These are phyloP conservation scores for Naematelia aurantialba DNA, from an alignment of 768 basidiomycete species.

Conservation along the genomic window DNA sequence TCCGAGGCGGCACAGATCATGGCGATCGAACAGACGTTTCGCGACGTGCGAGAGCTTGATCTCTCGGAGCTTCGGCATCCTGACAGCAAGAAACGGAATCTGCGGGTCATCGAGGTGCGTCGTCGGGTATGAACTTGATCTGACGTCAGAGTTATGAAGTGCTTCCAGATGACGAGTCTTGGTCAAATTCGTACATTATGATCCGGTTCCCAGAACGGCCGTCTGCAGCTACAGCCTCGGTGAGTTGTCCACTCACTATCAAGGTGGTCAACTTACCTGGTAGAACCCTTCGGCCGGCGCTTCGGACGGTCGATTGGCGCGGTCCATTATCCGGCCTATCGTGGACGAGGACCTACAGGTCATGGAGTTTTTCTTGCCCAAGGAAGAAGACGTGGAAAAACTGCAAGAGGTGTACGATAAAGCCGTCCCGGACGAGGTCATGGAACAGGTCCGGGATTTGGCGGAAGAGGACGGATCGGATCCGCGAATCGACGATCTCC, in stretches of 20 bases:
- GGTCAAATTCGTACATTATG: conserved; percentile 34
- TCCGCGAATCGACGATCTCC: conserved; percentile 14
- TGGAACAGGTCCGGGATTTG: conserved; percentile 22
- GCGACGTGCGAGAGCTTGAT: conserved; percentile 20
- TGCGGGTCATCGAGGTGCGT: conserved; percentile 41
- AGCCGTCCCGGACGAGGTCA: conserved; percentile 19
- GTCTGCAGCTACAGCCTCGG: conserved; percentile 30
- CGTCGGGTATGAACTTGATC: not conserved
- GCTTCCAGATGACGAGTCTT: conserved; percentile 40
- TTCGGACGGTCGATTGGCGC: conserved; percentile 27
- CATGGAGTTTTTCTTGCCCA: conserved; percentile 40
- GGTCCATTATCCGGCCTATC: conserved; percentile 36
- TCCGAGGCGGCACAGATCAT: conserved; percentile 46
- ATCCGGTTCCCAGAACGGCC: conserved; percentile 45
- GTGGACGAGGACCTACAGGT: conserved; percentile 31
- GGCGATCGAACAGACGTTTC: conserved; percentile 44
- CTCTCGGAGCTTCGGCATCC: conserved; percentile 27
- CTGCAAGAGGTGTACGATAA: conserved; percentile 24
- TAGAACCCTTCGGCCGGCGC: conserved; percentile 23
- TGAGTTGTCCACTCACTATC: conserved; percentile 14
- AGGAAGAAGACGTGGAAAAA: conserved; percentile 28
- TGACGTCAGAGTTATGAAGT: conserved; percentile 35
- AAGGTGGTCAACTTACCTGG: not conserved
- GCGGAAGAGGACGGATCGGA: conserved; percentile 23
- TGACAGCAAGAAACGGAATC: conserved; percentile 29